Percentiles rank a stretch among this genome's conserved stretches.
phyloP scores from a whole-genome alignment of 2,329 filamentous ascomycete genomes.

The Neobulgaria alba region DNA sequence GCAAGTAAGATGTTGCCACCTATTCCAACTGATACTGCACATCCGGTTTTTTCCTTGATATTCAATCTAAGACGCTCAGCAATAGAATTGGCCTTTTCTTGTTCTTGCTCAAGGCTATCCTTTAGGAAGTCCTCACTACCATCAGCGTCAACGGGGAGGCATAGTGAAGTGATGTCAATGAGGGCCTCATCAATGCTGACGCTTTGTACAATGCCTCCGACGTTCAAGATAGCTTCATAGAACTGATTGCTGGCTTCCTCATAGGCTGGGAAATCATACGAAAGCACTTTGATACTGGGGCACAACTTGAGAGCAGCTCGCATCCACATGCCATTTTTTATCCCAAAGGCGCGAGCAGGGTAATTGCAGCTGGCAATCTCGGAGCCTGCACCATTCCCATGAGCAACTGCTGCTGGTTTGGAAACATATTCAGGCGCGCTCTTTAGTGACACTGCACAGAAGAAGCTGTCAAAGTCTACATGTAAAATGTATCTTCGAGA shows the following conservation, averaged over 20 bases:
- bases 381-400: slow-evolving; percentile 74
- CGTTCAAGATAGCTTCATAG: slow-evolving; percentile 72
- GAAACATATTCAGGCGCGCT: slow-evolving; percentile 65
- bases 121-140: slow-evolving; percentile 58
- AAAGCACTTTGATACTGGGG: slow-evolving; percentile 77
- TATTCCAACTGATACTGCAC: slow-evolving; percentile 86
- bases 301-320: slow-evolving; percentile 76
- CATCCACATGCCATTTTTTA: slow-evolving; percentile 99
- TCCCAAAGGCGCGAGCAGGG: slow-evolving; percentile 70
- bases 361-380: slow-evolving; percentile 99
- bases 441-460: slow-evolving; percentile 84
- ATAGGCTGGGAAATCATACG: slow-evolving; percentile 92
- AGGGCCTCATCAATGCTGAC: slow-evolving; percentile 96
- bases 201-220: slow-evolving; percentile 82
- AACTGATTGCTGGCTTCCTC: slow-evolving; percentile 85
- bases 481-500: slow-evolving; percentile 79
- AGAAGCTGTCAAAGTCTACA: slow-evolving; percentile 98
- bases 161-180: slow-evolving; percentile 68
- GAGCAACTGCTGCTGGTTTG: slow-evolving; percentile 82
- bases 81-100: slow-evolving; percentile 67
- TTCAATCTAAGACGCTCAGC: slow-evolving; percentile 56
- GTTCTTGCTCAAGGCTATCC: slow-evolving; percentile 66
- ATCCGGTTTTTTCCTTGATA: slow-evolving; percentile 69
- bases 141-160: slow-evolving; percentile 56
- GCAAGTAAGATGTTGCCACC: slow-evolving; percentile 85